A percentile compares a stretch with the other conserved stretches of the same genome.
phyloP scores from a whole-genome alignment of 495 filamentous ascomycete species.

The Daldinia decipiens region DNA sequence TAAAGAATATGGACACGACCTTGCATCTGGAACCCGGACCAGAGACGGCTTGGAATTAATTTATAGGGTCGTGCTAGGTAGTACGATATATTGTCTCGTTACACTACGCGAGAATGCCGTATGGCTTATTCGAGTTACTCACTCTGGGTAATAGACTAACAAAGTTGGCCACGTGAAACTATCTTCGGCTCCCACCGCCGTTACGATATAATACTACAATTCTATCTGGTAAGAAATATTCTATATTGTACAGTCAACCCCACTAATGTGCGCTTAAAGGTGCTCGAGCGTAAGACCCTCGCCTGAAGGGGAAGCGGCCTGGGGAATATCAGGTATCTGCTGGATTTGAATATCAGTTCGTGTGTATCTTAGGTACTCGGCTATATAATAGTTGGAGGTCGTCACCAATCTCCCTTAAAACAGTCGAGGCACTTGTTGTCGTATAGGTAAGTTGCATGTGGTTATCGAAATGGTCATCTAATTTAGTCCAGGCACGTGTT shows the following conservation, averaged over 20 bases:
- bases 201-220: background rate
- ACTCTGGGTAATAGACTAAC: background rate
- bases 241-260: background rate
- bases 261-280: background rate
- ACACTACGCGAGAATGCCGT: background rate
- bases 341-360: no score
- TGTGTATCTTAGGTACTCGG: no score
- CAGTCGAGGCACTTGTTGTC: background rate
- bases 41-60: background rate
- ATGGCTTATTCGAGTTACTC: background rate
- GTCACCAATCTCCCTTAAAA: background rate
- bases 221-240: background rate
- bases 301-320: background rate
- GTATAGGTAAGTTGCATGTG: background rate
- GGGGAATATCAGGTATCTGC: background rate
- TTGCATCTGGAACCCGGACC: background rate
- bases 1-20: no score
- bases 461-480: background rate
- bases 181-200: constrained; percentile 3
- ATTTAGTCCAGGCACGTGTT: background rate
- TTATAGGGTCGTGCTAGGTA: background rate
- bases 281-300: background rate
- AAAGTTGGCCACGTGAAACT: background rate
- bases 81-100: background rate
- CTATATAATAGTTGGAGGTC: no score